Base-by-base conservation (phyloP, 495 filamentous ascomycete species). In the Wilcoxina mikolae region DNA sequence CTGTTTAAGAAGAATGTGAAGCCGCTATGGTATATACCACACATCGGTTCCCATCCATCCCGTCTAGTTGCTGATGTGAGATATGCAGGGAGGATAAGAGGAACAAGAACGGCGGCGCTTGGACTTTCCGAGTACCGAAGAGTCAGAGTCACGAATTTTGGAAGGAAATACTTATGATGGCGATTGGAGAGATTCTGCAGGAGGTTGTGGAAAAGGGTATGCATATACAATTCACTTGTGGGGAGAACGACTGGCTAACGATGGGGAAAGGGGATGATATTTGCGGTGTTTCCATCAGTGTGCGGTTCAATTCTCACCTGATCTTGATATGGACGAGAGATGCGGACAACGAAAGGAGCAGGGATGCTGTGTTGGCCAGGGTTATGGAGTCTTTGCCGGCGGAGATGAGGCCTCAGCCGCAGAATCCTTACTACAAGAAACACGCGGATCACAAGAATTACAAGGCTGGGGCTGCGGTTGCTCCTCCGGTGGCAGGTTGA, bases 311-410 rank as follows among this genome's bases (percentile, higher is more conserved):
- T 67, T 79, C 78, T 2, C 78, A 87, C 60, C 75, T 88, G 35
- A 82, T 95, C 64, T 81, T 80, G 47, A 77, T 95, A 58, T 95
- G 88, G 88, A 88, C 93, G 68, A 83, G 87, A 29, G 83, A 89
- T 58, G 74, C 74, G 28, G 79, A 77, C 15, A 83, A 85, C 65
- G 73, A 84, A 54, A 77, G 73, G 55, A 87, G 83, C 2, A 80
- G 88, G 56, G 78, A 87, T 56, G 73, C 69, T 39, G 75, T 95
- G 17, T 72, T 85, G 28, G 67, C 74, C 56, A 78, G 76, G 23
- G 79, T 91, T 15, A 70, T 91, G 18, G 77, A 81, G 17, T 74
- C 80, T 47, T 68, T 94, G 2, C 79, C 80, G 1, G 71, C 73
- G 3, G 80, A 84, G 55, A 67, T 91, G 28, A 71, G 72, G 45